Base-by-base conservation (phyloP, 805 yeast genomes). In the Torulaspora gathmanii region DNA sequence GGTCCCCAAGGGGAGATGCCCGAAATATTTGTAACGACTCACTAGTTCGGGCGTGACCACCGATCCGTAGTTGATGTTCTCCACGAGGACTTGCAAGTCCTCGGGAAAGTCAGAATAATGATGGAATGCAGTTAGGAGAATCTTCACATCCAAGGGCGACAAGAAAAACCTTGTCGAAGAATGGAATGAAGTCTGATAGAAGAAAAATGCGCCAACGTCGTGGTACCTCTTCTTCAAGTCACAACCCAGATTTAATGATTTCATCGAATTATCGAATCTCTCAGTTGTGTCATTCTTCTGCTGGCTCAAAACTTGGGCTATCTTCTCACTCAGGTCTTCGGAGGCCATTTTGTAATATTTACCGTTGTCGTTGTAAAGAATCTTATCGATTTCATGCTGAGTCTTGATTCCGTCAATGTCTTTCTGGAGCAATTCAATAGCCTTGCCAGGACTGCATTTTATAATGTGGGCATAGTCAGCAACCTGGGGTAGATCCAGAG, bases 1-100 rank as follows among this genome's bases (percentile, higher is more conserved):
- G 0, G 96, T 83, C 1, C 97, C 97, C 23, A 78, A 61, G 0
- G 99, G 97, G 17, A 89, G 65, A 63, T 91, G 91, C 0, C 85
- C 74, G 45, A 93, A 66, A 61, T 85, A 88, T 63, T 88, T 90
- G 61, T 74, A 74, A 52, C 81, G 78, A 41, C 77, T 75, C 56
- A 83, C 52, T 3, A 64, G 49, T n/a, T 78, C 79, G 12, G 78
- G 81, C 0, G 83, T 76, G 2, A 82, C 76, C 16, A 83, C 71
- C 19, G 77, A 77, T 29, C 85, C 95, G 57, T 75, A 76, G 38
- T 70, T 75, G 30, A 91, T 77, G 59, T 82, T 83, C 54, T 87
- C 95, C 5, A 90, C 75, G 31, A 72, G 75, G 8, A 79, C 76
- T 3, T 75, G 65, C 8, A 91, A 59, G 1, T 77, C 67, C 4